A percentile compares a stretch with the other conserved stretches of the same genome.
These are phyloP conservation scores for Backusella macrospora DNA, from an alignment of 192 early-diverging fungal genomes.

Conservation along the genomic window DNA sequence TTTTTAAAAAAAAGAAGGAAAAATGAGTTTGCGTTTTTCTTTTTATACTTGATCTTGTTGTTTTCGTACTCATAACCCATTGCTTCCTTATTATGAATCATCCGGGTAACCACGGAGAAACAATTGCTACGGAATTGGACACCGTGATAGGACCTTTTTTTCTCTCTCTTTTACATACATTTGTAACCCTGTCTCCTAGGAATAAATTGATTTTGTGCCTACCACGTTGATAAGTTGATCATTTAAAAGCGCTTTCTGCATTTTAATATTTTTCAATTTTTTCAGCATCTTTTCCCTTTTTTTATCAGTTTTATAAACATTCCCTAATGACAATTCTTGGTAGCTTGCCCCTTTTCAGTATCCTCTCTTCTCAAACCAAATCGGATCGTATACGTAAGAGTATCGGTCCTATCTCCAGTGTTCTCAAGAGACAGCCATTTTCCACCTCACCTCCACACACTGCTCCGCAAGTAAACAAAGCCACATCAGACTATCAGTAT, in stretches of 20 bases:
- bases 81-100: conserved; percentile 17
- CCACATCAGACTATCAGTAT: background rate
- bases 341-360: conserved; percentile 30
- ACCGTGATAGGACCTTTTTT: background rate
- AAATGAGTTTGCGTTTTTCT: background rate
- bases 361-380: conserved; percentile 29
- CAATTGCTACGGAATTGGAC: background rate
- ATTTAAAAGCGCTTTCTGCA: conserved; percentile 2
- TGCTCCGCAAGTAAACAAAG: conserved; percentile 11
- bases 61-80: background rate
- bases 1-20: background rate
- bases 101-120: conserved; percentile 18
- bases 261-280: background rate
- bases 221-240: background rate
- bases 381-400: conserved; percentile 39
- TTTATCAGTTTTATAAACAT: background rate
- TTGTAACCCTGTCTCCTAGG: background rate
- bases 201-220: background rate
- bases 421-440: conserved; percentile 34
- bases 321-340: conserved; percentile 23
- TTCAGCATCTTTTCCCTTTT: background rate
- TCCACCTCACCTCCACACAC: conserved; percentile 1
- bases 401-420: conserved; percentile 37
- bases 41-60: background rate
- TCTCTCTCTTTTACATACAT: background rate